Conservation (phyloP, 148 eudicot species). For the Drosera capensis region DNA sequence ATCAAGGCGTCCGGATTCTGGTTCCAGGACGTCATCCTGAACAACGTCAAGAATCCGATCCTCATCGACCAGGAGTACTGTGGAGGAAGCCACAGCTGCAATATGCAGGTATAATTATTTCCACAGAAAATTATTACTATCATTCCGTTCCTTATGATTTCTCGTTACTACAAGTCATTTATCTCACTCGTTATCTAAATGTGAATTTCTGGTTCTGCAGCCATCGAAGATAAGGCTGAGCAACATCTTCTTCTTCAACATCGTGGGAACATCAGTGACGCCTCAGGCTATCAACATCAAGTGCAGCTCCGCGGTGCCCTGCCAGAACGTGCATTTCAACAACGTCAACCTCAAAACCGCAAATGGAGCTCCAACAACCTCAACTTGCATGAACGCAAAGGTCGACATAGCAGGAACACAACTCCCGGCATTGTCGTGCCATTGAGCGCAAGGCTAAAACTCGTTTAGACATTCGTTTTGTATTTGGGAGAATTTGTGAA, state of each 20-base stretch:
- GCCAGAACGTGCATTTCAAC: constrained; percentile 3
- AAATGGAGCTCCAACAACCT: neutral
- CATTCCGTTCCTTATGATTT: neutral
- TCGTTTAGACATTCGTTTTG: no score
- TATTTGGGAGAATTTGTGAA: no score
- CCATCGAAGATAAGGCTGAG: constrained; percentile 3
- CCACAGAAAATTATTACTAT: neutral
- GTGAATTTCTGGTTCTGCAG: neutral
- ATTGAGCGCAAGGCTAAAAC: neutral
- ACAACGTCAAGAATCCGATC: constrained; percentile 21
- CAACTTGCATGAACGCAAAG: constrained; percentile 1
- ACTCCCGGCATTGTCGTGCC: neutral
- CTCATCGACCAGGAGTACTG: constrained; percentile 30
- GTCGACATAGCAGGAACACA: neutral
- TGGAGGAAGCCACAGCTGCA: constrained; percentile 4
- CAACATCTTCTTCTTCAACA: constrained; percentile 4
- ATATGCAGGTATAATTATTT: neutral
- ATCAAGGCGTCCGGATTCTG: constrained; percentile 17
- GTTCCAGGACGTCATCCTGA: constrained; percentile 17
- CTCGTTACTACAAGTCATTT: neutral
- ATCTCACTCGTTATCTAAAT: neutral
- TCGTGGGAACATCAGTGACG: constrained; percentile 3
- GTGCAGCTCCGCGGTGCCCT: constrained; percentile 3
- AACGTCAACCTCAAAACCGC: neutral
- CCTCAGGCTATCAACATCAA: neutral